These are phyloP conservation scores for Salix dunnii DNA, from an alignment of 345 rosid species.

Conservation along the genomic window DNA sequence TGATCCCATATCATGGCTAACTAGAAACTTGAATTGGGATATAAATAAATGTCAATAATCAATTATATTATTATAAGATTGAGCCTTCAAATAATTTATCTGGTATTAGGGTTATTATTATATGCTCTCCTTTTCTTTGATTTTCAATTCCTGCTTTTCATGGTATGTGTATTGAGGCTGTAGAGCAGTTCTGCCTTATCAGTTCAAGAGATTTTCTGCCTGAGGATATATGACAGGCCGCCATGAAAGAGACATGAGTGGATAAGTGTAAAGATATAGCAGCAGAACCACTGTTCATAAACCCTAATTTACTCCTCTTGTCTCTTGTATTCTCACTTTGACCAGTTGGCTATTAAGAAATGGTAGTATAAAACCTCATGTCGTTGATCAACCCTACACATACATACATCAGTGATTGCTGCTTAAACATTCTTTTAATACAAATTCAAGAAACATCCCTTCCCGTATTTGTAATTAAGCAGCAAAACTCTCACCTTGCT, in stretches of 20 bases:
- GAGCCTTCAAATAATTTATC: too few relatives aligned
- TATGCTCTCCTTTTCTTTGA: neutral
- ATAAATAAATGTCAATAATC: too few relatives aligned
- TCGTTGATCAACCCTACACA: neutral
- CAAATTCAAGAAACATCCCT: constrained; percentile 1
- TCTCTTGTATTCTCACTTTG: too few relatives aligned
- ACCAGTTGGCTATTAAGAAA: too few relatives aligned
- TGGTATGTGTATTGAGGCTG: too few relatives aligned
- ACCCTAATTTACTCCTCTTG: neutral
- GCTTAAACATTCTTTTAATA: neutral
- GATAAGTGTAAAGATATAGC: neutral
- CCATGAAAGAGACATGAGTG: neutral
- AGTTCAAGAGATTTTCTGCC: neutral
- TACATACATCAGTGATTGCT: neutral
- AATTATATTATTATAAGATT: too few relatives aligned
- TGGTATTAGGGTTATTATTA: too few relatives aligned
- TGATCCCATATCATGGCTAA: too few relatives aligned
- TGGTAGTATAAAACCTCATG: too few relatives aligned
- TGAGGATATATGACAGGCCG: neutral
- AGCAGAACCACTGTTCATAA: neutral
- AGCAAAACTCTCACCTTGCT: neutral
- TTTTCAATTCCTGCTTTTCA: too few relatives aligned
- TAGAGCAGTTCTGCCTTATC: neutral
- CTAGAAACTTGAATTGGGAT: too few relatives aligned
- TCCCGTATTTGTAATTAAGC: neutral